These are phyloP conservation scores for Pelargonium cotyledonis DNA, from an alignment of 441 rosid genomes.

Conservation along the genomic window DNA sequence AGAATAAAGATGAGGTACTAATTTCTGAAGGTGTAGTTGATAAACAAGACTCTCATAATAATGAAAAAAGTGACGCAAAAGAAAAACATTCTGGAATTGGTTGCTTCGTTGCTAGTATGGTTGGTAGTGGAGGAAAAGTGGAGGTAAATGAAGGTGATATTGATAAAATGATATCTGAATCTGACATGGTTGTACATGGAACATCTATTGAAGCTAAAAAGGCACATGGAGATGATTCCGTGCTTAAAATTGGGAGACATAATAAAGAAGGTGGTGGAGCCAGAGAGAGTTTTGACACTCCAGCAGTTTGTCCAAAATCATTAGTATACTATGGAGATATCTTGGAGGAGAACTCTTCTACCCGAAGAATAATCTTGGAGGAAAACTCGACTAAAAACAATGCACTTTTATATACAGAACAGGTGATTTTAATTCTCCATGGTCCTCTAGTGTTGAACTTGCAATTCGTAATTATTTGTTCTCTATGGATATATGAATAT, in stretches of 20 bases:
- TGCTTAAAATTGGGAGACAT: conserved; percentile 6
- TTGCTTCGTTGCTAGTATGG: conserved; percentile 11
- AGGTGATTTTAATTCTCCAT: conserved; percentile 35
- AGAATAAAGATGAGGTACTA: conserved; percentile 26
- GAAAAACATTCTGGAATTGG: conserved; percentile 13
- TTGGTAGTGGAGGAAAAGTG: conserved; percentile 17
- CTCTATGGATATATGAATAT: no score
- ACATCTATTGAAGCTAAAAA: conserved; percentile 24
- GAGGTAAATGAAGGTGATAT: conserved; percentile 23
- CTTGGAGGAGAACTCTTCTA: conserved; percentile 20
- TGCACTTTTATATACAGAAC: conserved; percentile 31
- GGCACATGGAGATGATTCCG: conserved; percentile 4
- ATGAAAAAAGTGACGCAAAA: conserved; percentile 20
- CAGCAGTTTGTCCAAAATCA: conserved; percentile 15
- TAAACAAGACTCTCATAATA: conserved; percentile 16
- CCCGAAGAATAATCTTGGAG: background rate
- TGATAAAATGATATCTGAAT: conserved; percentile 23
- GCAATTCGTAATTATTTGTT: background rate
- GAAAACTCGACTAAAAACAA: conserved; percentile 22
- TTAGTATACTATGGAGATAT: conserved; percentile 17
- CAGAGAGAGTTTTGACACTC: conserved; percentile 20
- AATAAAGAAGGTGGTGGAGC: conserved; percentile 21
- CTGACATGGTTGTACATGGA: conserved; percentile 25
- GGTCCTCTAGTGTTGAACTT: conserved; percentile 1
- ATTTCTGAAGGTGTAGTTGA: conserved; percentile 25